Conservation (phyloP, 2,329 filamentous ascomycete genomes). For the Colletotrichum sp. region DNA sequence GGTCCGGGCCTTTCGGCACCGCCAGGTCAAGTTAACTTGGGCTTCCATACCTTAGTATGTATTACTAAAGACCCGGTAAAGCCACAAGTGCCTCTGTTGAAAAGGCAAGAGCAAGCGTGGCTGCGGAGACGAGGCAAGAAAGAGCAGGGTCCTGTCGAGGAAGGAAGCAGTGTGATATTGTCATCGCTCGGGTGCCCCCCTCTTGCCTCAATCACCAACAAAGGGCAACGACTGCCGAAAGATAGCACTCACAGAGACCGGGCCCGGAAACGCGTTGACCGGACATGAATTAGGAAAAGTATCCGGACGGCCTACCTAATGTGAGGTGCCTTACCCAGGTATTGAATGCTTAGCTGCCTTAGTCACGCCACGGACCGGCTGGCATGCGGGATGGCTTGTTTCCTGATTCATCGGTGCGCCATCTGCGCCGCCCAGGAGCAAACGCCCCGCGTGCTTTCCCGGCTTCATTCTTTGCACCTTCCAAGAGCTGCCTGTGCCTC, state of each 20-base stretch:
- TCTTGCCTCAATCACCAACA: neutral
- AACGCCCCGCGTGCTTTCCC: neutral
- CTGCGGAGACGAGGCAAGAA: neutral
- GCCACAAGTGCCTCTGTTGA: neutral
- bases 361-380: neutral
- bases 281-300: neutral
- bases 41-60: neutral
- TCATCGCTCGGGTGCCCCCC: neutral
- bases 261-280: neutral
- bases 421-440: neutral
- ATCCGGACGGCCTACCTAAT: neutral
- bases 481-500: neutral
- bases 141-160: neutral
- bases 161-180: neutral
- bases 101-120: neutral
- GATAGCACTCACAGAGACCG: neutral
- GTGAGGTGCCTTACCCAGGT: neutral
- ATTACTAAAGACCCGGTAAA: neutral
- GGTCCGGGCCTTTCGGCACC: neutral
- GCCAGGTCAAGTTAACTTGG: neutral
- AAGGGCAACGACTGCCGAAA: neutral
- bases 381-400: neutral
- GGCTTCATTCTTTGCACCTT: neutral
- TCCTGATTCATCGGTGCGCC: neutral
- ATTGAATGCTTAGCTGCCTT: neutral